Conservation (phyloP, 1,139 yeast genomes). For the Yamadazyma buinensis region DNA sequence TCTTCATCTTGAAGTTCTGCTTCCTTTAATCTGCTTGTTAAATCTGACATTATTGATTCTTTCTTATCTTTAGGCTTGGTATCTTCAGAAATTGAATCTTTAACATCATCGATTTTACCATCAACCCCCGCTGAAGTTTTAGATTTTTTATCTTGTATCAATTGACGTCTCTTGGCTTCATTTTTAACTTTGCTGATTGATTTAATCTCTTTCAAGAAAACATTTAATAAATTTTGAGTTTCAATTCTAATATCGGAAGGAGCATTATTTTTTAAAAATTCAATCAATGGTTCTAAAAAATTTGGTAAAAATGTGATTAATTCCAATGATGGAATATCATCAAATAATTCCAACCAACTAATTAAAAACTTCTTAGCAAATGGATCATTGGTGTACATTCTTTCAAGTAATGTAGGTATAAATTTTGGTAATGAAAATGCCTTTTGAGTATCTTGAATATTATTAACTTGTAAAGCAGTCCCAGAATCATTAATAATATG, state of each 20-base stretch:
- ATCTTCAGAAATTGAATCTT: not conserved
- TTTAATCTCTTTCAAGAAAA: conserved; percentile 75
- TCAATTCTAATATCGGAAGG: conserved; percentile 86
- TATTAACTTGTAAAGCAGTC: conserved; percentile 56
- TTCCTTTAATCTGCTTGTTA: conserved; percentile 16
- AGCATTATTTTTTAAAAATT: conserved; percentile 71
- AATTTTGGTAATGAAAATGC: conserved; percentile 87
- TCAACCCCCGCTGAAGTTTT: not conserved
- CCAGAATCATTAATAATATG: conserved; percentile 50
- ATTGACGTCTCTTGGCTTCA: conserved; percentile 35
- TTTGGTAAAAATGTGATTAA: conserved; percentile 84
- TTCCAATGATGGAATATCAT: conserved; percentile 90
- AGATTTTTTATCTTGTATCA: conserved; percentile 14
- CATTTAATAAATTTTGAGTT: conserved; percentile 73
- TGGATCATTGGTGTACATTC: conserved; percentile 91
- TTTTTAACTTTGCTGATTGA: conserved; percentile 67
- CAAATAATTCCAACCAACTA: conserved; percentile 87
- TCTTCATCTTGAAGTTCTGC: conserved; percentile 13
- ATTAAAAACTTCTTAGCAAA: conserved; percentile 88
- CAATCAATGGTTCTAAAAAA: conserved; percentile 79
- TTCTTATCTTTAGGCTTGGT: not conserved
- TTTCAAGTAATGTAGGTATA: conserved; percentile 83
- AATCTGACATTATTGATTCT: not conserved
- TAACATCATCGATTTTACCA: too few relatives aligned
- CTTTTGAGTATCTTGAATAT: conserved; percentile 58